A percentile compares a stretch with the other conserved stretches of the same genome.
These are phyloP conservation scores for Amanita subjunquillea DNA, from an alignment of 768 basidiomycete species.

Conservation along the genomic window DNA sequence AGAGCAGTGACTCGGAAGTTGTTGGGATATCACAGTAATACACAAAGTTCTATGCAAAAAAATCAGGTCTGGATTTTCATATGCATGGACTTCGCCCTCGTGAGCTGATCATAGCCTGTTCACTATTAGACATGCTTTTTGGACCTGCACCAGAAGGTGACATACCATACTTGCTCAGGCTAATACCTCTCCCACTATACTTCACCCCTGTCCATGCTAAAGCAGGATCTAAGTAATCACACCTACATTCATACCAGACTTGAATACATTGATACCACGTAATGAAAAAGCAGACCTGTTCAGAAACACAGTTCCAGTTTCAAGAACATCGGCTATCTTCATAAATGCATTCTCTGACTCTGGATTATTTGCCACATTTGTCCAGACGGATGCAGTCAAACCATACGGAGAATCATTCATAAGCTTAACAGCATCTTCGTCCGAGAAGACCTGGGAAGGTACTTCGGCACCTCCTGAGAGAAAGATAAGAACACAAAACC, in stretches of 20 bases:
- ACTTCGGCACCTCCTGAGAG: background rate
- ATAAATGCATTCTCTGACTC: slow-evolving; percentile 66
- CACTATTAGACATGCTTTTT: background rate
- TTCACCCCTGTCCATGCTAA: slow-evolving; percentile 94
- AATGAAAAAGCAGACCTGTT: slow-evolving; percentile 46
- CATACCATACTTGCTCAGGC: slow-evolving; percentile 82
- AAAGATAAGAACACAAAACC: background rate
- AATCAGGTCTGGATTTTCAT: slow-evolving; percentile 38
- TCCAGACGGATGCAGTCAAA: slow-evolving; percentile 93
- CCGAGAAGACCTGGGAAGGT: slow-evolving; percentile 51
- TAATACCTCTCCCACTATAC: slow-evolving; percentile 85
- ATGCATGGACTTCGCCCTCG: slow-evolving; percentile 69
- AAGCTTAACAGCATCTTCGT: slow-evolving; percentile 78
- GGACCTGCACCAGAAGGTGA: background rate
- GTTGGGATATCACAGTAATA: too few species aligned
- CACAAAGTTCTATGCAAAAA: too few species aligned
- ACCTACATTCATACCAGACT: slow-evolving; percentile 27
- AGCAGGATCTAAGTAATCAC: slow-evolving; percentile 88
- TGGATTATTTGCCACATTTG: slow-evolving; percentile 47
- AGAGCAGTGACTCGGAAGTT: too few species aligned
- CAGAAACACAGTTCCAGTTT: slow-evolving; percentile 89
- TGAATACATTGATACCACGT: background rate
- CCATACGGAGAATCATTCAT: slow-evolving; percentile 98
- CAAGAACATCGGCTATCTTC: slow-evolving; percentile 55
- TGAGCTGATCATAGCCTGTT: slow-evolving; percentile 78